Evolutionary conservation across 2,329 filamentous ascomycete species (phyloP), one percentile per base, ranked within the genome.

Genomic region (Apiospora phragmitis): DNA sequence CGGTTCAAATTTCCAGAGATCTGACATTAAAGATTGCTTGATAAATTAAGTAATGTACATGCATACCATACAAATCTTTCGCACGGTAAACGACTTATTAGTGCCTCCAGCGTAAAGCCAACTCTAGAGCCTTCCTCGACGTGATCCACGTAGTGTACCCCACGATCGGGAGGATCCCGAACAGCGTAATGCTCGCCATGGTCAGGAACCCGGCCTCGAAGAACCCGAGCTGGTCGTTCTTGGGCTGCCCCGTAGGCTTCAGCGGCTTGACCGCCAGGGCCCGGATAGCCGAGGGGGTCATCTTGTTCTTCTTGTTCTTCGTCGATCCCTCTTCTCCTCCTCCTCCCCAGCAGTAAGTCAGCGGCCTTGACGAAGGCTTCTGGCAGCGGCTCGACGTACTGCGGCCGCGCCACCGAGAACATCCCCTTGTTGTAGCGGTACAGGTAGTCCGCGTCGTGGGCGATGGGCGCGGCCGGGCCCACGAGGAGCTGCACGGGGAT

Each of bases 401-500:
- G 83, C 16, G 86, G 85, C 6, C 83, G 80, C 0, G 82, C 76
- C 1, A 80, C 70, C 1, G 84, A 83, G 76, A 89, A 87, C 71
- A 85, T 82, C 0, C 79, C 75, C 3, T 75, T 75, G 11, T 77
- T 78, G 73, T 88, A 88, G 29, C 85, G 81, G 8, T 71, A 76
- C 67, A 72, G 73, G 42, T 75, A 77, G 66, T 72, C 77, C 24
- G 71, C 76, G 51, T 68, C 74, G 73, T 74, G 74, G n/a, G 73
- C 76, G 29, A 70, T 73, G 21, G 81, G 82, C 35, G 80, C 78
- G 35, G 80, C 80, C 4, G 80, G 83, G 2, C 80, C 82, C 55
- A 83, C 80, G 4, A 91, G 83, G 2, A 91, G 79, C 43, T 87
- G 83, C 2, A 80, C 72, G 0, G 89, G 89, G 8, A 91, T 83